Percentiles rank a stretch among this genome's conserved stretches.
Conservation (phyloP, 148 eudicot species). For the Rhododendron kiyosumense region DNA sequence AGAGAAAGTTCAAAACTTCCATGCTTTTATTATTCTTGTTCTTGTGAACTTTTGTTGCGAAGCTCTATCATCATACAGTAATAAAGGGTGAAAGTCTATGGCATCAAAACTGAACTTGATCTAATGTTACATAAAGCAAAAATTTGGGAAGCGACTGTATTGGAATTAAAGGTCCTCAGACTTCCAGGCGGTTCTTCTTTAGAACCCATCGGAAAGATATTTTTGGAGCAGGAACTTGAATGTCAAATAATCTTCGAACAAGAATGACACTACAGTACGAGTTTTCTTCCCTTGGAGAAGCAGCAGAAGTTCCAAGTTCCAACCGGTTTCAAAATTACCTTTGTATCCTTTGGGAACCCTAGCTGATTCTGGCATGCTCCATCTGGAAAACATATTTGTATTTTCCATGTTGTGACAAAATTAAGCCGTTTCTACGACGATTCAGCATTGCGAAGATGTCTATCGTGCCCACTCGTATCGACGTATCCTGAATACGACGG, state of each 20-base stretch:
- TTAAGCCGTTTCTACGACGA: slow-evolving; percentile 11
- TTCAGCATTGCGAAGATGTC: slow-evolving; percentile 41
- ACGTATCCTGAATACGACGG: slow-evolving; percentile 32
- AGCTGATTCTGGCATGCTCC: background rate
- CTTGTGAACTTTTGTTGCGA: background rate
- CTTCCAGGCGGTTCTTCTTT: no score
- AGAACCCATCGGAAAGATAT: background rate
- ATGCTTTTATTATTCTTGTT: background rate
- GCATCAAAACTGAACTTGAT: slow-evolving; percentile 1
- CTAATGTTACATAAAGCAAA: background rate
- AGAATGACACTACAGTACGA: background rate
- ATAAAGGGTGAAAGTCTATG: background rate
- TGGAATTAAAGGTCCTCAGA: background rate
- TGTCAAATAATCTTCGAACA: background rate
- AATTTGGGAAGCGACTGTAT: background rate
- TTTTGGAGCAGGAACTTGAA: background rate
- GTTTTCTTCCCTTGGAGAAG: background rate
- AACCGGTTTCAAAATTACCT: background rate
- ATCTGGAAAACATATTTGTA: background rate
- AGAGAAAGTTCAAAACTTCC: background rate
- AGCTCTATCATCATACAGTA: background rate
- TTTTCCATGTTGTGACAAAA: background rate
- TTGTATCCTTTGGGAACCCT: background rate
- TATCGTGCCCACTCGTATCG: slow-evolving; percentile 40
- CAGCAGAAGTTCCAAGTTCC: background rate